phyloP scores from a whole-genome alignment of 2,329 filamentous ascomycete species.

The Sarocladium strictum region DNA sequence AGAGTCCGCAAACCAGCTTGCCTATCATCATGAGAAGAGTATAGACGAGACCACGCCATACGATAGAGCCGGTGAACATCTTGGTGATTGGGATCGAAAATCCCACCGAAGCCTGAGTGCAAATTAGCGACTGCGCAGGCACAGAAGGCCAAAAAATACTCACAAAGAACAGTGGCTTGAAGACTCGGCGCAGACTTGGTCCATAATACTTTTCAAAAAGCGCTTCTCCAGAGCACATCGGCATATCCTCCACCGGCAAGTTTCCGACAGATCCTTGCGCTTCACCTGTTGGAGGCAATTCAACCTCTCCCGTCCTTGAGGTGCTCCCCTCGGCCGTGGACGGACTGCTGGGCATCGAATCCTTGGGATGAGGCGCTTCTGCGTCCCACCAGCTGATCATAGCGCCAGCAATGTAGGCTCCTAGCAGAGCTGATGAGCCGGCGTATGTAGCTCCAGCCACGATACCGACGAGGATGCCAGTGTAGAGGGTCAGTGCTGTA shows the following conservation, averaged over 20 bases:
- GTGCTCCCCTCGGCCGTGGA: not conserved
- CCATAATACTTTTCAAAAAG: slow-evolving; percentile 36
- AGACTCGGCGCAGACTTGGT: slow-evolving; percentile 37
- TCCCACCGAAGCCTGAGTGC: slow-evolving; percentile 52
- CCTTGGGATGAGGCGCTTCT: slow-evolving; percentile 20
- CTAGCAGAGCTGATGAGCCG: slow-evolving; percentile 57
- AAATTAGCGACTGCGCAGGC: not conserved
- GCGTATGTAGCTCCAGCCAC: slow-evolving; percentile 50
- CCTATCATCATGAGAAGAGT: slow-evolving; percentile 61
- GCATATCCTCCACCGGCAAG: no score
- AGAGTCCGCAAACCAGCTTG: slow-evolving; percentile 55
- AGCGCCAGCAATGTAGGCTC: slow-evolving; percentile 57
- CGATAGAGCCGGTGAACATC: slow-evolving; percentile 56
- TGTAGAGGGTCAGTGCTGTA: slow-evolving; percentile 39
- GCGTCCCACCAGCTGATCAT: slow-evolving; percentile 54
- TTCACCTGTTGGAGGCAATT: not conserved
- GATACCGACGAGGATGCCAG: slow-evolving; percentile 39
- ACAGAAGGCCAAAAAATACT: slow-evolving; percentile 15
- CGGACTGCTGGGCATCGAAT: not conserved
- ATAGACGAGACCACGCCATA: slow-evolving; percentile 73
- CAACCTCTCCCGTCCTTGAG: not conserved
- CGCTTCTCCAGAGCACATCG: slow-evolving; percentile 10
- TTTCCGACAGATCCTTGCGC: no score
- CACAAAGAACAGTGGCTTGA: slow-evolving; percentile 71
- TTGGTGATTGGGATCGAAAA: slow-evolving; percentile 70